A percentile compares a stretch with the other conserved stretches of the same genome.
These are phyloP conservation scores for Jaenimonas drosophilae DNA, from an alignment of 208 protist species.

Conservation along the genomic window DNA sequence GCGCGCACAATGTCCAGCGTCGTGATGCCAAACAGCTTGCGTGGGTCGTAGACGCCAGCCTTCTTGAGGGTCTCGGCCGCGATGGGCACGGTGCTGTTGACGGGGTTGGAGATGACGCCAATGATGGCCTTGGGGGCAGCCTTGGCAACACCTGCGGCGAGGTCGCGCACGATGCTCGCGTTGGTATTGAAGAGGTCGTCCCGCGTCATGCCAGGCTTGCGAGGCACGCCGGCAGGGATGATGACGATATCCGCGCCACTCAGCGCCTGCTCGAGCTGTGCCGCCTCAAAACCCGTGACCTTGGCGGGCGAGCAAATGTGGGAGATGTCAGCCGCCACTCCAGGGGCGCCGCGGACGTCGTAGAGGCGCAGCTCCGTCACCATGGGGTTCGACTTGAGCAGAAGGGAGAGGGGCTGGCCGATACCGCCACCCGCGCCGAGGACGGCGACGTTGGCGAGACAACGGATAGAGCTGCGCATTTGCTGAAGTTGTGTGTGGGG, in stretches of 20 bases:
- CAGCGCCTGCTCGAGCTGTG: conserved; percentile 61
- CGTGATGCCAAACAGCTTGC: conserved; percentile 87
- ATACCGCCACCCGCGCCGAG: conserved; percentile 94
- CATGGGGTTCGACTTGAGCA: conserved; percentile 82
- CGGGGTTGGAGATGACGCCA: conserved; percentile 90
- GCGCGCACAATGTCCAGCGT: conserved; percentile 83
- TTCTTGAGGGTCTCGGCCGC: conserved; percentile 87
- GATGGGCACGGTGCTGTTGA: conserved; percentile 94
- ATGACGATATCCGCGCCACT: conserved; percentile 80
- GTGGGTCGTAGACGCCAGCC: conserved; percentile 75
- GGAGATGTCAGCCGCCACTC: conserved; percentile 85
- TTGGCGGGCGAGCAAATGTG: conserved; percentile 78
- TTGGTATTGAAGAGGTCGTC: conserved; percentile 96
- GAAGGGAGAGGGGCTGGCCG: conserved; percentile 93
- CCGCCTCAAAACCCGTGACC: conserved; percentile 57
- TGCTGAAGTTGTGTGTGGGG: conserved; percentile 16
- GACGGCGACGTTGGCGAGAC: conserved; percentile 64
- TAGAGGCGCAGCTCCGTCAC: conserved; percentile 82
- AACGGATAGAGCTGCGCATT: conserved; percentile 3
- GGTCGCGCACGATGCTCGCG: conserved; percentile 79
- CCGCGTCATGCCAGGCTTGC: conserved; percentile 95
- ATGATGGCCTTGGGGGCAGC: conserved; percentile 88
- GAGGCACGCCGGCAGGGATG: conserved; percentile 92
- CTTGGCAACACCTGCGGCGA: conserved; percentile 72
- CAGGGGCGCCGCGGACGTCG: conserved; percentile 77